phyloP scores from a whole-genome alignment of 495 filamentous ascomycete genomes.

The Parmelia sp. region DNA sequence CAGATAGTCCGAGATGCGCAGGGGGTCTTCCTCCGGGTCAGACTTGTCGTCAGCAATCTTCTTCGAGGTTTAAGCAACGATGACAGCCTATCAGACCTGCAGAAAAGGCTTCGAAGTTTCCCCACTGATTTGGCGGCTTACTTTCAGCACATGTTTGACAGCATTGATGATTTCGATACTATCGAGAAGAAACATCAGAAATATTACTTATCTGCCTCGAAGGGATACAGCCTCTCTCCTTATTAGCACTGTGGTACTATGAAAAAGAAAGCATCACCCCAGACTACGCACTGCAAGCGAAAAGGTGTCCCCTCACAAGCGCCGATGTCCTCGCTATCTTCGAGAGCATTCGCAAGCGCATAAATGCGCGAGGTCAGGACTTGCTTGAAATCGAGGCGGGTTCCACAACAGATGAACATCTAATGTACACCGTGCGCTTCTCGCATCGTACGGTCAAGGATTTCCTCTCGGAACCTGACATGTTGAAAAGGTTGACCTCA shows the following conservation, averaged over 20 bases:
- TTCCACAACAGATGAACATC: neutral
- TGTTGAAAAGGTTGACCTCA: neutral
- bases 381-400: slow-evolving; percentile 6
- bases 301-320: neutral
- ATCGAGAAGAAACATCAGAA: slow-evolving; percentile 13
- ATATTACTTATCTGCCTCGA: neutral
- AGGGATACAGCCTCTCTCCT: slow-evolving; percentile 1
- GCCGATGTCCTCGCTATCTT: neutral
- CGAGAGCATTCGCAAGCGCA: slow-evolving; percentile 1
- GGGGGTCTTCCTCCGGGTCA: slow-evolving; percentile 41
- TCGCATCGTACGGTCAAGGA: slow-evolving; percentile 6
- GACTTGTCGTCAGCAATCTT: slow-evolving; percentile 31
- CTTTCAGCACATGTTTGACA: slow-evolving; percentile 29
- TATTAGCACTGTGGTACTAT: slow-evolving; percentile 7
- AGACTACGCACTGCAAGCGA: neutral
- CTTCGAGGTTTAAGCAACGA: slow-evolving; percentile 30
- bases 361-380: slow-evolving; percentile 14
- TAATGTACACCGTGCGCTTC: slow-evolving; percentile 3
- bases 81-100: slow-evolving; percentile 27
- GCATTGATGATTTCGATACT: slow-evolving; percentile 8
- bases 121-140: slow-evolving; percentile 29
- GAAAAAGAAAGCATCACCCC: slow-evolving; percentile 3
- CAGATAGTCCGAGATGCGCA: slow-evolving; percentile 15
- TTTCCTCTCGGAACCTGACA: slow-evolving; percentile 4
- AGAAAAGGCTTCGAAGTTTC: slow-evolving; percentile 24